These are phyloP conservation scores for Acer negundo DNA, from an alignment of 345 rosid genomes.

Conservation along the genomic window DNA sequence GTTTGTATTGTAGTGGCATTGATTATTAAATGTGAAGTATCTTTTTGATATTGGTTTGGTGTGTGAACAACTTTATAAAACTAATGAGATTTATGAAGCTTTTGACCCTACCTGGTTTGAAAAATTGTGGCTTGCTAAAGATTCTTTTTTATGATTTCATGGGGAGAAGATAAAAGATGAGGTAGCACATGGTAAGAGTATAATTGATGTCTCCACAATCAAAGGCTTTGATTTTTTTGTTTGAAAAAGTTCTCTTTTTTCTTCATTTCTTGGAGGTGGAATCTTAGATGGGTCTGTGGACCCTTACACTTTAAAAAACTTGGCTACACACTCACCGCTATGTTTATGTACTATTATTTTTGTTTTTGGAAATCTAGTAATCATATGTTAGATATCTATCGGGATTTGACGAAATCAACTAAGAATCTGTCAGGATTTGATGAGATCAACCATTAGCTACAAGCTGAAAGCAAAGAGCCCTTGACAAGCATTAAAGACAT, in stretches of 20 bases:
- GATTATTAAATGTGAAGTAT: background rate
- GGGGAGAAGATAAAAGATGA: constrained; percentile 16
- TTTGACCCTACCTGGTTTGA: constrained; percentile 26
- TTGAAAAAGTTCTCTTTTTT: constrained; percentile 17
- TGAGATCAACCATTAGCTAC: too few relatives aligned
- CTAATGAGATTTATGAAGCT: background rate
- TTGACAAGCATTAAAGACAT: too few relatives aligned
- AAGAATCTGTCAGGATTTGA: too few relatives aligned
- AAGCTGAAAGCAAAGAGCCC: too few relatives aligned
- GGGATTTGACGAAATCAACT: too few relatives aligned
- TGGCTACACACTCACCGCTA: too few relatives aligned
- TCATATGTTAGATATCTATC: too few relatives aligned
- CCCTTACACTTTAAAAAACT: too few relatives aligned
- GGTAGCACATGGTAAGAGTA: constrained; percentile 15
- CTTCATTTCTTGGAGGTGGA: constrained; percentile 11
- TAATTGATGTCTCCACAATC: constrained; percentile 29
- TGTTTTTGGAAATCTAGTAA: too few relatives aligned
- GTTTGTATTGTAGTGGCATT: background rate
- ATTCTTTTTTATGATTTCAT: background rate
- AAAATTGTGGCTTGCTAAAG: constrained; percentile 7
- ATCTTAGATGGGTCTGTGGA: constrained; percentile 1
- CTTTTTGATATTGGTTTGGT: background rate
- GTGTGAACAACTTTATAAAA: background rate
- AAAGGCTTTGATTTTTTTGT: constrained; percentile 25
- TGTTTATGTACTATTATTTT: too few relatives aligned